phyloP scores from a whole-genome alignment of 495 filamentous ascomycete genomes.

The Aspergillus biplanus region DNA sequence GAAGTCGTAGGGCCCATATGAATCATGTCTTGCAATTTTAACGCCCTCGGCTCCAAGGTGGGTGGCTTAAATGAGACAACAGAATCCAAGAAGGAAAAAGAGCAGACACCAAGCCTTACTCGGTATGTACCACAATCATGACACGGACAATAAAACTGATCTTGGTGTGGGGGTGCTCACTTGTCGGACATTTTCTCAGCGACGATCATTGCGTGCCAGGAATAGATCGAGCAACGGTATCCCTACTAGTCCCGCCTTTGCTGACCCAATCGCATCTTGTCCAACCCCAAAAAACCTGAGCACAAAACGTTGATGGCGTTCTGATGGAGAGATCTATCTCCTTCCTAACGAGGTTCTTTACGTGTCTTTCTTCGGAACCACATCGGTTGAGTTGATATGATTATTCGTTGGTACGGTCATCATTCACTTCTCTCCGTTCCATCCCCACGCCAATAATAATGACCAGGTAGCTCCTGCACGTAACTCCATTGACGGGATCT shows the following conservation, averaged over 20 bases:
- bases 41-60: not conserved
- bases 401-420: not conserved
- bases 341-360: slow-evolving; percentile 4
- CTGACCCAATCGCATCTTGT: slow-evolving; percentile 22
- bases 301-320: not conserved
- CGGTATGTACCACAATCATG: slow-evolving; percentile 10
- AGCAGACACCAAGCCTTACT: not conserved
- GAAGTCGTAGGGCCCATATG: not conserved
- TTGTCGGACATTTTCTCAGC: slow-evolving; percentile 27
- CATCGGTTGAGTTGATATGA: too few species aligned
- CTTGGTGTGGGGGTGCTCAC: slow-evolving; percentile 7
- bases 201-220: slow-evolving; percentile 31
- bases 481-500: not conserved
- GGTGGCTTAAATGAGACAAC: not conserved
- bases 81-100: not conserved
- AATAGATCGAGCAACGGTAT: slow-evolving; percentile 25
- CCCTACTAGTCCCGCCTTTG: slow-evolving; percentile 20
- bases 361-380: not conserved
- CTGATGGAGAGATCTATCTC: slow-evolving; percentile 6
- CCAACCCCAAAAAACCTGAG: slow-evolving; percentile 16
- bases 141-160: slow-evolving; percentile 17
- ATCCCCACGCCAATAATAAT: not conserved
- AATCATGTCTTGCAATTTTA: not conserved
- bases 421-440: not conserved
- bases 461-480: not conserved